Evolutionary conservation across 2,329 filamentous ascomycete genomes (phyloP).

Genomic region (Claviceps digitariae): DNA sequence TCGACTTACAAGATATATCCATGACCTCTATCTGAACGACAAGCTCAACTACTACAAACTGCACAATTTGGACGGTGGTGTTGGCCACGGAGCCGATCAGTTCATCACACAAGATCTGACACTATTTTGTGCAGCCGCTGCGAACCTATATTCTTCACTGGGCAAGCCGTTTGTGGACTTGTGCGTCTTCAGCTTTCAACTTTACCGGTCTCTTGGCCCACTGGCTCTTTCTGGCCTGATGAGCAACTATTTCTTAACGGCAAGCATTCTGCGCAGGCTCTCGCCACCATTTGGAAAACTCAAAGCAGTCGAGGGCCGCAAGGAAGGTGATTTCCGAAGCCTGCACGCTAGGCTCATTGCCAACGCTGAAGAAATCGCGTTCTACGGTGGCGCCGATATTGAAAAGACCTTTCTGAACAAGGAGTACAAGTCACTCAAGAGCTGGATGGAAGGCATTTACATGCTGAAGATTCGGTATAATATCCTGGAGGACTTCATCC

Average conservation of each 20-base stretch:
- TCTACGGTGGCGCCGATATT: constrained; percentile 91
- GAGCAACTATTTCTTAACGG: constrained; percentile 89
- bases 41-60: constrained; percentile 96
- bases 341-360: constrained; percentile 85
- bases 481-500: constrained; percentile 93
- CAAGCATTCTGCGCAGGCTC: constrained; percentile 72
- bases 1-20: constrained; percentile 86
- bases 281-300: constrained; percentile 95
- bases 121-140: constrained; percentile 83
- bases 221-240: constrained; percentile 74
- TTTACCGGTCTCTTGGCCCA: constrained; percentile 82
- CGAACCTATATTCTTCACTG: constrained; percentile 85
- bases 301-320: constrained; percentile 88
- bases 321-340: constrained; percentile 88
- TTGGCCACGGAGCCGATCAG: constrained; percentile 85
- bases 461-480: constrained; percentile 97
- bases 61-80: constrained; percentile 79
- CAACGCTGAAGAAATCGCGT: constrained; percentile 94
- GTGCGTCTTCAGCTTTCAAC: constrained; percentile 94
- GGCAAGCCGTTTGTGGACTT: constrained; percentile 98
- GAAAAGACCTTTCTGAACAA: constrained; percentile 86
- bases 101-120: constrained; percentile 97
- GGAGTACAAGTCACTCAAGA: constrained; percentile 84
- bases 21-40: constrained; percentile 90
- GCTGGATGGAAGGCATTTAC: constrained; percentile 98